These are phyloP conservation scores for Scytalidium sp. DNA, from an alignment of 2,329 filamentous ascomycete species.

Conservation along the genomic window DNA sequence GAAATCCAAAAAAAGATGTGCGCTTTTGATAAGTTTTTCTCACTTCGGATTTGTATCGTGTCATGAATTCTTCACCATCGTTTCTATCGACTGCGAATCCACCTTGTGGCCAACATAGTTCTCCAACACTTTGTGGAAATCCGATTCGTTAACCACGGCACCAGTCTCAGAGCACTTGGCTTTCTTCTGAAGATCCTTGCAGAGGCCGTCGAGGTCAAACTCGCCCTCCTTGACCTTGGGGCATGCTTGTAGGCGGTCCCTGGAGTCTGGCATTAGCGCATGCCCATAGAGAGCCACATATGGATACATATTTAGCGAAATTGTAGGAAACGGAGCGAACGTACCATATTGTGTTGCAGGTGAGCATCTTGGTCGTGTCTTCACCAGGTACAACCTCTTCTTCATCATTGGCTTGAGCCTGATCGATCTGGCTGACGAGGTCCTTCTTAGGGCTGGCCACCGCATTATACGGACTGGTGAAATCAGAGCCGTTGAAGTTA, in stretches of 20 bases:
- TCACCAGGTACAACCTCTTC: constrained; percentile 62
- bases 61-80: not conserved
- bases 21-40: not conserved
- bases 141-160: constrained; percentile 82
- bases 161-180: constrained; percentile 91
- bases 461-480: constrained; percentile 77
- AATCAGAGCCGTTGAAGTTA: constrained; percentile 67
- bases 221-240: constrained; percentile 86
- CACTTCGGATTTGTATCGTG: not conserved
- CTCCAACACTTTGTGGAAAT: constrained; percentile 78
- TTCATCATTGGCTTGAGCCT: constrained; percentile 68
- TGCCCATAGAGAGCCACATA: not conserved
- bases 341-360: constrained; percentile 92
- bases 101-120: constrained; percentile 44
- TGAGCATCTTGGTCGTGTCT: constrained; percentile 64
- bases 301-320: not conserved
- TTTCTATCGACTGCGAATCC: not conserved
- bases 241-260: constrained; percentile 87
- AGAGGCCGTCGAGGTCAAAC: constrained; percentile 90
- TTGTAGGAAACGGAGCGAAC: constrained; percentile 32
- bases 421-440: constrained; percentile 76
- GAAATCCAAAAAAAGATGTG: not conserved
- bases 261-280: constrained; percentile 34
- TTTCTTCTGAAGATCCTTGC: constrained; percentile 90
- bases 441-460: constrained; percentile 58